Evolutionary conservation across 2,329 filamentous ascomycete genomes (phyloP).

Genomic region (Rhynchosporium secalis): DNA sequence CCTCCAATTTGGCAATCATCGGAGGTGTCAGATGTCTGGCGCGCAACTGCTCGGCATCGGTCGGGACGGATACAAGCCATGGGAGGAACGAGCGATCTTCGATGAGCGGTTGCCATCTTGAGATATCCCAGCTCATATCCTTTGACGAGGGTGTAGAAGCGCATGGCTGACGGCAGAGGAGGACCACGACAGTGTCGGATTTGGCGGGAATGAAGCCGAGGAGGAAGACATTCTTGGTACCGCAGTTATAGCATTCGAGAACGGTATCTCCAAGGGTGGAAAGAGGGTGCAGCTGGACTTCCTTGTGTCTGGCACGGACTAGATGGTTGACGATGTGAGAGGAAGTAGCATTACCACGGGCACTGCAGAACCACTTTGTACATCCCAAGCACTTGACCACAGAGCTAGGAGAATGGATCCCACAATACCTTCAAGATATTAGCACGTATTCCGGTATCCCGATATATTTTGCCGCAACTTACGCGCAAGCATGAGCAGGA

Average conservation of each 20-base stretch:
- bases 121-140: slow-evolving; percentile 99
- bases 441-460: slow-evolving; percentile 21
- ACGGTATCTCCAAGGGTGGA: slow-evolving; percentile 94
- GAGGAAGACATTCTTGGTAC: slow-evolving; percentile 98
- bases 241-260: slow-evolving; percentile 98
- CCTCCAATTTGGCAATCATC: slow-evolving; percentile 93
- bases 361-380: slow-evolving; percentile 99
- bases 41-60: slow-evolving; percentile 92
- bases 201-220: slow-evolving; percentile 98
- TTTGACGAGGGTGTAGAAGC: slow-evolving; percentile 93
- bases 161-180: slow-evolving; percentile 94
- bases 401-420: slow-evolving; percentile 91
- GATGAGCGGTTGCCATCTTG: slow-evolving; percentile 95
- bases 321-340: slow-evolving; percentile 99
- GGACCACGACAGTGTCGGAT: slow-evolving; percentile 95
- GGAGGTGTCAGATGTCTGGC: slow-evolving; percentile 90
- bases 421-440: slow-evolving; percentile 71
- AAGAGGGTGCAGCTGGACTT: slow-evolving; percentile 92
- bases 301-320: slow-evolving; percentile 95
- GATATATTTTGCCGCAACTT: slow-evolving; percentile 46
- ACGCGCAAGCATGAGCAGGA: slow-evolving; percentile 94
- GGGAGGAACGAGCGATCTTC: slow-evolving; percentile 92
- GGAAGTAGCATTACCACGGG: slow-evolving; percentile 91
- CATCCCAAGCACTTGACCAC: slow-evolving; percentile 96
- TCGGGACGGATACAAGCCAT: slow-evolving; percentile 88